Conservation (phyloP, 257 asterid species). For the Solanum bukasovii region DNA sequence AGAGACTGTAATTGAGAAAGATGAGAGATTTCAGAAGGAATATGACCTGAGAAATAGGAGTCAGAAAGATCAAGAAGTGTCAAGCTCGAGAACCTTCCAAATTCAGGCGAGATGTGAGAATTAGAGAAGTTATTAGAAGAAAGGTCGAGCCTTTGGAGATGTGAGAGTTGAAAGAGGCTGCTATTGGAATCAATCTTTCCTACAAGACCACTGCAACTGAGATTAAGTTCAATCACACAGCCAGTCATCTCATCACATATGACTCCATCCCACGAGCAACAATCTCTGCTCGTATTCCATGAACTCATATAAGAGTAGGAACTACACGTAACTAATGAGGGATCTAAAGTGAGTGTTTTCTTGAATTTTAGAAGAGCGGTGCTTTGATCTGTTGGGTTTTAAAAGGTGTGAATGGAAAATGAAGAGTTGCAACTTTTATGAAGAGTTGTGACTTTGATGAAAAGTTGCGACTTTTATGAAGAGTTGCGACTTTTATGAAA, state of each 20-base stretch:
- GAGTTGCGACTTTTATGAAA: no score
- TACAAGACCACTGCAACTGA: slow-evolving; percentile 5
- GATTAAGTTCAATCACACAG: slow-evolving; percentile 9
- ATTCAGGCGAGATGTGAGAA: background rate
- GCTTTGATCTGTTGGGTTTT: no score
- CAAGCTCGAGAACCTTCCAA: background rate
- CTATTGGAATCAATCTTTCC: slow-evolving; percentile 3
- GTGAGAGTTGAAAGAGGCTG: slow-evolving; percentile 7
- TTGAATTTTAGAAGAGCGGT: background rate
- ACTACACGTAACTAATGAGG: background rate
- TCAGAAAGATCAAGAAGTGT: slow-evolving; percentile 10
- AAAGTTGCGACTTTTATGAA: no score
- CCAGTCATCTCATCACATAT: slow-evolving; percentile 2
- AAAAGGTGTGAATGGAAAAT: no score
- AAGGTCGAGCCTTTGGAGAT: slow-evolving; percentile 4
- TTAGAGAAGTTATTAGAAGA: slow-evolving; percentile 7
- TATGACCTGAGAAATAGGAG: slow-evolving; percentile 9
- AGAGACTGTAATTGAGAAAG: background rate
- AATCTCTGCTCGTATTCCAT: slow-evolving; percentile 12
- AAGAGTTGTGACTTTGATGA: no score
- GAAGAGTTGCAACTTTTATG: no score
- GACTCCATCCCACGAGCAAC: slow-evolving; percentile 17
- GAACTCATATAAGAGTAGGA: background rate
- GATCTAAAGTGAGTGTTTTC: background rate
- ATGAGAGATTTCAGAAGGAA: slow-evolving; percentile 1